Evolutionary conservation across 805 yeast species (phyloP), one percentile per base, ranked within the genome.

Genomic region (Peterozyma toletana): DNA sequence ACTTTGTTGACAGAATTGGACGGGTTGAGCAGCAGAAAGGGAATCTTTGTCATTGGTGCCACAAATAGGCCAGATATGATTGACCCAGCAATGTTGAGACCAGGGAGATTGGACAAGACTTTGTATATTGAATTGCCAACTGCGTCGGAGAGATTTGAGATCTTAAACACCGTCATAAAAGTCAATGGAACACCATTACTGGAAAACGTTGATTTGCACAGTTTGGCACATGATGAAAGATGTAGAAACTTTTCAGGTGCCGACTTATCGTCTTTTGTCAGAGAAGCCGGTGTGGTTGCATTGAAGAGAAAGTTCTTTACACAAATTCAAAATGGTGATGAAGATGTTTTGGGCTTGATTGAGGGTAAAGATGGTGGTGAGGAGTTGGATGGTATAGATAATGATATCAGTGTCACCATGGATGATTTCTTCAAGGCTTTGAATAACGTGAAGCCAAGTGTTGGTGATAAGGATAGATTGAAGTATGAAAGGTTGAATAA

Each of bases 31-130:
- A 96, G 91, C 52, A 72, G 98, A 53, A 78, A 83, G 48, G 98
- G 98, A 2, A 87, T 91, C 2, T 93, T 85, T 61, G 98, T 91
- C 3, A 78, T 91, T 52, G 98, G 96, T 29, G 99, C 99, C 2
- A 91, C 99, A 0, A 91, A 91, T 56, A 76, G 99, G 59, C 98
- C 98, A 0, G 99, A 91, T 60, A 91, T 91, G 87, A 93, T 91
- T 51, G 99, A 91, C 63, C 89, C 96, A 3, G 99, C 99, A 0
- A 93, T 91, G 98, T 66, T 93, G 38, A 77, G 99, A 59, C 98
- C 98, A 0, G 99, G 98, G 5, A 78, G 99, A 62, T 71, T 91
- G 54, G 98, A 93, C 58, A 93, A 91, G 63, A 87, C 96, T 2
- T 67, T 91, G 38, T 91, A 83, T 62, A 91, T 91, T 27, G 97